Evolutionary conservation across 2,329 filamentous ascomycete genomes (phyloP).

Genomic region (Sporothrix phasma): DNA sequence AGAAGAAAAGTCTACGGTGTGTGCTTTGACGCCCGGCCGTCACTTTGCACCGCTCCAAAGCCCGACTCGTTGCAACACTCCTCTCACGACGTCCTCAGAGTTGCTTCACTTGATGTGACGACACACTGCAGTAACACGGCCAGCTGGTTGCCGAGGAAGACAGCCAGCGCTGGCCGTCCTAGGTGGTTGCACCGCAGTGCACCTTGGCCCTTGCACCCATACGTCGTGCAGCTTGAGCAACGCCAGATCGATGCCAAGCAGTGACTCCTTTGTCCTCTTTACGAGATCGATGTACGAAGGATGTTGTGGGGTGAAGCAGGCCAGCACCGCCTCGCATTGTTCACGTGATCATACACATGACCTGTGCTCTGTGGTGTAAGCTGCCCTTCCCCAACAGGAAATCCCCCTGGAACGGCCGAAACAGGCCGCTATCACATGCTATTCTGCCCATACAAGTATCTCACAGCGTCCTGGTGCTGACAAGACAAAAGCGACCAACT

Average conservation of each 20-base stretch:
- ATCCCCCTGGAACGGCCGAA: not conserved
- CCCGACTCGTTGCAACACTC: too few species aligned
- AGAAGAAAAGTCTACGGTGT: too few species aligned
- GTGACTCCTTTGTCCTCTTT: not conserved
- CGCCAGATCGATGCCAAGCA: not conserved
- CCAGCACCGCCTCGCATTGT: too few species aligned
- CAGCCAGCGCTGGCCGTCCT: not conserved
- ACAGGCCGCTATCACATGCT: constrained; percentile 7
- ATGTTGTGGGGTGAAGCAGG: too few species aligned
- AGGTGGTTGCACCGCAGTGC: not conserved
- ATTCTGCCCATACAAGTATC: too few species aligned
- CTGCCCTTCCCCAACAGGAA: constrained; percentile 3
- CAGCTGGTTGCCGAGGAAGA: not conserved
- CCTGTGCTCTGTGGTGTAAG: not conserved
- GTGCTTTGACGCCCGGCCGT: too few species aligned
- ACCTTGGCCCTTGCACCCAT: too few species aligned
- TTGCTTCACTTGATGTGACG: not conserved
- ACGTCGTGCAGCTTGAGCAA: too few species aligned
- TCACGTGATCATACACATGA: not conserved
- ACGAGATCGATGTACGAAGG: not conserved
- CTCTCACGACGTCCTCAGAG: not conserved
- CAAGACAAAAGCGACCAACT: not conserved
- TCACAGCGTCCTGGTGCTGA: not conserved
- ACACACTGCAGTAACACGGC: not conserved
- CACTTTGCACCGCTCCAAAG: too few species aligned